Percentiles rank a stretch among this genome's conserved stretches.
These are phyloP conservation scores for Gaultheria prostrata DNA, from an alignment of 148 eudicot species.

Conservation along the genomic window DNA sequence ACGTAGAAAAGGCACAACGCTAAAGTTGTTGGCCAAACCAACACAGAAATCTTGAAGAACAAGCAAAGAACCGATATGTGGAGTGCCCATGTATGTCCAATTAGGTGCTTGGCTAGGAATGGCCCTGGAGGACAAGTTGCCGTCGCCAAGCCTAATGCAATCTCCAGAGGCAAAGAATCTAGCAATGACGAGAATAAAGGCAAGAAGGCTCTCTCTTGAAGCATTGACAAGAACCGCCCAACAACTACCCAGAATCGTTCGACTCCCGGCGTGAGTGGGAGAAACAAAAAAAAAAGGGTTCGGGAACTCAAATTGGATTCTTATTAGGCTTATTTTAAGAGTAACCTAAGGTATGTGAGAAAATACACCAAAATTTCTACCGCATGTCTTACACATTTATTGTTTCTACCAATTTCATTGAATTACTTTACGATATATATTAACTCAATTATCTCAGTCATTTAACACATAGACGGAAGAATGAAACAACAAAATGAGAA, in stretches of 20 bases:
- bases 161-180: background rate
- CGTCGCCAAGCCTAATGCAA: background rate
- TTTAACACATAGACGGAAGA: background rate
- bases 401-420: background rate
- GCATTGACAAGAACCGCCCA: background rate
- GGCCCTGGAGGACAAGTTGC: background rate
- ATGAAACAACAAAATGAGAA: background rate
- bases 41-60: background rate
- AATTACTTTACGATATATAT: background rate
- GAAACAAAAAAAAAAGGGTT: background rate
- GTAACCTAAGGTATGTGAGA: background rate
- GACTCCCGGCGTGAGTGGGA: background rate
- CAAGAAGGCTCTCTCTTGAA: background rate
- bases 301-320: background rate
- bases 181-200: background rate
- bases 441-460: too few species aligned
- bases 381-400: background rate
- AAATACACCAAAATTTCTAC: background rate
- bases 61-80: background rate
- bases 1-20: background rate
- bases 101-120: background rate
- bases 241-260: background rate
- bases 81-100: background rate
- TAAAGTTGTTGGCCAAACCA: background rate
- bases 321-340: background rate